Percentiles rank a stretch among this genome's conserved stretches.
These are phyloP conservation scores for Ananas comosus DNA, from an alignment of 176 grass and related monocot species.

Conservation along the genomic window DNA sequence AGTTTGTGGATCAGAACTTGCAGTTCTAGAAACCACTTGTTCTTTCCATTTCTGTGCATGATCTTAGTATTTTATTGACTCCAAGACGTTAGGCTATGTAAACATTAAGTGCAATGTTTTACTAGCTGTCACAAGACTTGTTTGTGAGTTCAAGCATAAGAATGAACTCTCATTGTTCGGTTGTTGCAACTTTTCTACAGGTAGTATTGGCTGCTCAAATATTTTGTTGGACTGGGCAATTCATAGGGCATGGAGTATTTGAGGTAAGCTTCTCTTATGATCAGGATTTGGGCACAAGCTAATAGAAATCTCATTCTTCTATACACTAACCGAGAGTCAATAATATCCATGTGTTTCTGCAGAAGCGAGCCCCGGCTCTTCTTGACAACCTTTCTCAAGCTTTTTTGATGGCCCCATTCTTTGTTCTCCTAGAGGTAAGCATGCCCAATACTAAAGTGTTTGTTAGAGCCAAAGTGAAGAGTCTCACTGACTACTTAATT, in stretches of 20 bases:
- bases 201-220: conserved; percentile 62
- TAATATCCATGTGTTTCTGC: conserved; percentile 17
- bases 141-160: conserved; percentile 3
- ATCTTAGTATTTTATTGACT: too few species aligned
- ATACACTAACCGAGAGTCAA: background rate
- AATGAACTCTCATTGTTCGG: background rate
- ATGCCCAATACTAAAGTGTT: background rate
- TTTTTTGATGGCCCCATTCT: conserved; percentile 90
- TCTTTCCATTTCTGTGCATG: too few species aligned
- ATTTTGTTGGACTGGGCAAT: conserved; percentile 51
- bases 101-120: background rate
- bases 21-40: too few species aligned
- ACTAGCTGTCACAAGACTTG: conserved; percentile 1
- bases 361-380: conserved; percentile 53
- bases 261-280: conserved; percentile 35
- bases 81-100: background rate
- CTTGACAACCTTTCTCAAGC: conserved; percentile 51
- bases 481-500: background rate
- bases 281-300: background rate
- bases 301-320: background rate
- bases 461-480: background rate
- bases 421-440: conserved; percentile 75
- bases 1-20: too few species aligned
- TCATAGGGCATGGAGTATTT: conserved; percentile 74
- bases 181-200: conserved; percentile 27